Evolutionary conservation across 2,329 filamentous ascomycete species (phyloP), one percentile per base, ranked within the genome.

Genomic region (Emydomyces testavorans): DNA sequence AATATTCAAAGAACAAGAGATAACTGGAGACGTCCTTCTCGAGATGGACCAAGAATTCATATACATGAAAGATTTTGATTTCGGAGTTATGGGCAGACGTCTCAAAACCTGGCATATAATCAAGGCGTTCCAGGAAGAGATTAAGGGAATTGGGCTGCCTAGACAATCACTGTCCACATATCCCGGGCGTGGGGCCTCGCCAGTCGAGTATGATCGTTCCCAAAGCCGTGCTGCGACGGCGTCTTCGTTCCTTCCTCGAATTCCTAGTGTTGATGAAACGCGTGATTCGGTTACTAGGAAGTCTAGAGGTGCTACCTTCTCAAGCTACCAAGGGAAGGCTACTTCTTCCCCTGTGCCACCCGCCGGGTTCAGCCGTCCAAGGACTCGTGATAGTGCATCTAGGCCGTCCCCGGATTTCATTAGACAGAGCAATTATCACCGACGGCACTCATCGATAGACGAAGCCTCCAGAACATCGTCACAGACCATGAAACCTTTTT

Each of bases 71-170:
- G 89, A 92, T 39, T 94, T 95, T 58, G 86, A 95, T 56, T 74
- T 96, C 55, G 90, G 90, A 15, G 86, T 89, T 2, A 89, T 96
- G 56, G 90, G 90, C 6, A 78, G 86, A 49, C 78, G 90, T 52
- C 69, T 96, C 52, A 93, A 93, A 65, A 94, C 89, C 1, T 96
- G 90, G 90, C 87, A 95, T 66, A 94, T 92, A 66, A 89, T 96
- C 64, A 94, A 94, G 65, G 73, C 79, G 2, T 75, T 96, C 53
- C 90, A 96, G 62, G 85, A 94, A 59, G 87, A 95, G 64, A 81
- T 92, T 35, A 82, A 77, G 53, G 75, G 76, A 37, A 66, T 78
- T 67, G 58, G 79, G 67, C 68, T 61, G 50, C 60, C 57, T 49
- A 62, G 55, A 50, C 55, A 60, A 37, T 65, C 62, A 16, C 49